Conservation (phyloP, 768 basidiomycete genomes). For the Hericium erinaceus region DNA sequence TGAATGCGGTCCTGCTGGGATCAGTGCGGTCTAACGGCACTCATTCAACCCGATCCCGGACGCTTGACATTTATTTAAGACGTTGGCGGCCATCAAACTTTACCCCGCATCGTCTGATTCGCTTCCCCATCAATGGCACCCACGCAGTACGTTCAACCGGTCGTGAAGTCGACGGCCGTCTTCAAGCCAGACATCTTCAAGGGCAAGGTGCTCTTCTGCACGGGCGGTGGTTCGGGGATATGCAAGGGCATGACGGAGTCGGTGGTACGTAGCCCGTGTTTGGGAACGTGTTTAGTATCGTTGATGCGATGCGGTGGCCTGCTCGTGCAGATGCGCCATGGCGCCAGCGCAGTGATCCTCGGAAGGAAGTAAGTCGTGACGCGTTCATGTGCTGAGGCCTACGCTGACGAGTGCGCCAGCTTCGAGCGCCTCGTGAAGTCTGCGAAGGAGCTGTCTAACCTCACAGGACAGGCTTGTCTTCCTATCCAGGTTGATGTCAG, state of each 20-base stretch:
- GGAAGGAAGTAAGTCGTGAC: conserved; percentile 65
- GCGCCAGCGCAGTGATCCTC: conserved; percentile 72
- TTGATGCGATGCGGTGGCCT: not conserved
- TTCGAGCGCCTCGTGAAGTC: conserved; percentile 60
- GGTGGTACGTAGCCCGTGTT: conserved; percentile 41
- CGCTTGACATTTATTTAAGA: too few relatives aligned
- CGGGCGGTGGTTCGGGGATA: conserved; percentile 90
- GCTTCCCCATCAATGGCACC: conserved; percentile 27
- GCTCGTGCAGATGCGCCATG: conserved; percentile 62
- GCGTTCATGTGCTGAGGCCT: too few relatives aligned
- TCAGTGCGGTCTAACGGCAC: too few relatives aligned
- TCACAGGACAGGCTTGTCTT: conserved; percentile 66
- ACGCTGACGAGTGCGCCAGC: conserved; percentile 26
- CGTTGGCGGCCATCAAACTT: too few relatives aligned
- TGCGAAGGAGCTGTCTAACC: conserved; percentile 59
- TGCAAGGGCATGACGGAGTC: conserved; percentile 82
- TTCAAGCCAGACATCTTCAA: conserved; percentile 81
- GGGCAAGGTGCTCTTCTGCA: conserved; percentile 86
- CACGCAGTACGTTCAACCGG: conserved; percentile 32
- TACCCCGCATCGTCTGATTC: too few relatives aligned
- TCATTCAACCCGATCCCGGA: too few relatives aligned
- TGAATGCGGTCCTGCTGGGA: too few relatives aligned
- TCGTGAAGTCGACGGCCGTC: conserved; percentile 44
- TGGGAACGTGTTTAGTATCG: too few relatives aligned
- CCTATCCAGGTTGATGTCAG: conserved; percentile 78